Base-by-base conservation (phyloP, 2,329 filamentous ascomycete genomes). In the Claviceps spartinae region DNA sequence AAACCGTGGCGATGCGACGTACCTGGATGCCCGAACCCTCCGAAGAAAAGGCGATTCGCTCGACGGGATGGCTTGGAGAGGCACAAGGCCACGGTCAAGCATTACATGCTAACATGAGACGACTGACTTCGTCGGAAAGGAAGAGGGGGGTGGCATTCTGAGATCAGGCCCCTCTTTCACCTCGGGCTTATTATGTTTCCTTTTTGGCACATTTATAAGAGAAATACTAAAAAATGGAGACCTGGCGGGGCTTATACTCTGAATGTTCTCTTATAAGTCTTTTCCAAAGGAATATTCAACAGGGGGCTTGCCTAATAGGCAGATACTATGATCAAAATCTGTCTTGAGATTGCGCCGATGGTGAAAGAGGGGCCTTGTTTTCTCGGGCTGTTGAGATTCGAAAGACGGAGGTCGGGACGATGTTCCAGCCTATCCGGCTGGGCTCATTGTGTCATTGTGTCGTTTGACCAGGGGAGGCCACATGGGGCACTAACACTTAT, bases 11-110 rank as follows among this genome's bases (percentile, higher is more conserved):
- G 65, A 22, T 71, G 69, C 57, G 62, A 65, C 42, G 51, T 67
- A 22, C 62, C 63, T 43, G 65, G 68, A 8, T 71, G 69, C 41
- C 69, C 69, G 13, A 71, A 71, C 42, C 66, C 66, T 8, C 64
- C 65, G 11, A 69, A 69, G 52, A 71, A 70, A 53, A 67, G 69
- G 50, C 64, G 63, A 18, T 71, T 71, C 52, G 69, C 69, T 11
- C 67, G 69, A 49, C 64, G 67, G 52, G 69, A 71, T 54, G 69
- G 69, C 18, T 57, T 71, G n/a, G 65, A 70, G 50, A 65, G 69
- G 48, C 69, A 71, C 56, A 68, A 67, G 52, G 56, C 63, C 37
- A 69, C 67, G 16, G 68, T 70, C 50, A 70, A 68, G 58, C 68
- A 70, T 57, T 63, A 61, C 51, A 54, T 61, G 47, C 57, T 60